These are phyloP conservation scores for Dothistroma pini DNA, from an alignment of 2,329 filamentous ascomycete genomes.

Conservation along the genomic window DNA sequence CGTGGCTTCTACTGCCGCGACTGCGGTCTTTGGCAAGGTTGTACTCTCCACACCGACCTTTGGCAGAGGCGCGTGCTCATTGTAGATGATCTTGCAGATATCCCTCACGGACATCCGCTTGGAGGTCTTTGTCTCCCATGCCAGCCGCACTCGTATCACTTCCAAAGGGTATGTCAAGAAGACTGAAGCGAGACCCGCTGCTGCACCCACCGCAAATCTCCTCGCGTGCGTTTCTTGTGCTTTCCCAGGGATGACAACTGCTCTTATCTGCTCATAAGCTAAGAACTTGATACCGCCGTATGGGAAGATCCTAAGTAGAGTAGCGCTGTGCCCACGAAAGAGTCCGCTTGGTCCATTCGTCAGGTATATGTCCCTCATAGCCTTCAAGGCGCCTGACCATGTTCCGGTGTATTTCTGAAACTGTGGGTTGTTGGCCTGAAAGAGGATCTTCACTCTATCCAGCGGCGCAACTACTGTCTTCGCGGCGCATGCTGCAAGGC, in stretches of 20 bases:
- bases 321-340: constrained; percentile 92
- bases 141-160: constrained; percentile 84
- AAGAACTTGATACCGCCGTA: constrained; percentile 98
- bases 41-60: constrained; percentile 8
- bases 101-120: constrained; percentile 65
- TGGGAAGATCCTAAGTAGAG: constrained; percentile 88
- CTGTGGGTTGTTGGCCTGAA: constrained; percentile 90
- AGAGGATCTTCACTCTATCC: constrained; percentile 97
- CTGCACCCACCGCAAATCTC: constrained; percentile 67
- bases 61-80: constrained; percentile 56
- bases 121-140: constrained; percentile 84
- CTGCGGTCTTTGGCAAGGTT: constrained; percentile 27
- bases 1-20: constrained; percentile 44
- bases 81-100: constrained; percentile 84
- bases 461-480: constrained; percentile 95
- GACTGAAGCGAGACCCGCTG: constrained; percentile 83
- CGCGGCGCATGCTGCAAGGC: constrained; percentile 85
- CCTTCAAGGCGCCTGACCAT: constrained; percentile 77
- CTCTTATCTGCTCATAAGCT: constrained; percentile 92
- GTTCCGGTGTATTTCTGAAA: constrained; percentile 90
- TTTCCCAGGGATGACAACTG: constrained; percentile 65
- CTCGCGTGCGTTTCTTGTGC: constrained; percentile 76
- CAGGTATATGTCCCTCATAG: constrained; percentile 77
- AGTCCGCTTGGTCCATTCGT: constrained; percentile 72
- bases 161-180: constrained; percentile 97